phyloP scores from a whole-genome alignment of 2,329 filamentous ascomycete species.

The Fulvia fulva region DNA sequence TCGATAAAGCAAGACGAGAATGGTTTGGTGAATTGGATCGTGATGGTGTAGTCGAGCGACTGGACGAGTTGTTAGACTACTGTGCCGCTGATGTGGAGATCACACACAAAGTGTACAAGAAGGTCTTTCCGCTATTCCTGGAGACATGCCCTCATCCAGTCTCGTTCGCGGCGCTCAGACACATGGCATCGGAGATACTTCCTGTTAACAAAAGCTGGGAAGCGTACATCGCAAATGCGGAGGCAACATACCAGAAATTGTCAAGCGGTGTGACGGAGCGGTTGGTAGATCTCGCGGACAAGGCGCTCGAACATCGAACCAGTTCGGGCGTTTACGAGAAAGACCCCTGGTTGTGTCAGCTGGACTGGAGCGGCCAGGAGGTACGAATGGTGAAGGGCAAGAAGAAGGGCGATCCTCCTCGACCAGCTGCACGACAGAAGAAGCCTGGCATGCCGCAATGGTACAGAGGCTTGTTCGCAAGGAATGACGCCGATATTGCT shows the following conservation, averaged over 20 bases:
- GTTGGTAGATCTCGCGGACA: constrained; percentile 68
- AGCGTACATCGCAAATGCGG: constrained; percentile 75
- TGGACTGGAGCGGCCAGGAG: constrained; percentile 94
- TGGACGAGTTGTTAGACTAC: constrained; percentile 85
- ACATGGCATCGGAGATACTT: constrained; percentile 88
- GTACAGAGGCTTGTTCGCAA: constrained; percentile 87
- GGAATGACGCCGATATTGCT: constrained; percentile 63
- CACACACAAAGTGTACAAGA: constrained; percentile 90
- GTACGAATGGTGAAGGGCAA: constrained; percentile 88
- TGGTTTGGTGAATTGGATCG: constrained; percentile 81
- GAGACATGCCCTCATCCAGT: constrained; percentile 92
- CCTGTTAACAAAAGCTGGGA: constrained; percentile 88
- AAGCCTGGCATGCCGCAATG: constrained; percentile 90
- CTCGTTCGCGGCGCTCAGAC: constrained; percentile 88
- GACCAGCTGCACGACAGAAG: constrained; percentile 80
- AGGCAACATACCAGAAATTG: constrained; percentile 75
- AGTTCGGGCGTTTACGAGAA: constrained; percentile 65
- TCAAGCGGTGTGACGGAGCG: constrained; percentile 74
- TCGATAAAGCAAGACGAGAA: constrained; percentile 84
- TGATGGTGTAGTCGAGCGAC: constrained; percentile 61
- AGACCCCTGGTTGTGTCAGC: constrained; percentile 87
- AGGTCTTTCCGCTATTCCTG: constrained; percentile 86
- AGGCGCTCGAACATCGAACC: constrained; percentile 70
- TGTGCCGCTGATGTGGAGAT: constrained; percentile 91
- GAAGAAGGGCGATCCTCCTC: constrained; percentile 74